Evolutionary conservation across 305 asterid species (phyloP).

Genomic region (Fraxinus angustifolia): DNA sequence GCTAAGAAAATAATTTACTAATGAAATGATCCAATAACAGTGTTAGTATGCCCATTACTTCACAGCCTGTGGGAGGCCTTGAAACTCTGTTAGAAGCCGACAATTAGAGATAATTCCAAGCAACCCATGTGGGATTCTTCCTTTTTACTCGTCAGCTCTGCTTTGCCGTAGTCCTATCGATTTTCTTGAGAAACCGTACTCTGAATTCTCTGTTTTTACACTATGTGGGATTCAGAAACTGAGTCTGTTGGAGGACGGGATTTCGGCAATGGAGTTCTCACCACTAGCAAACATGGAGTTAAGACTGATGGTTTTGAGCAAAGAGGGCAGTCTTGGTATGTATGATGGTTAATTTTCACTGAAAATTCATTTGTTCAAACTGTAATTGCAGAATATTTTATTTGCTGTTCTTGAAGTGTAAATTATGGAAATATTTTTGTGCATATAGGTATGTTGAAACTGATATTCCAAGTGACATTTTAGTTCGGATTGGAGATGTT

Average conservation of each 20-base stretch:
- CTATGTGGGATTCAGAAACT: slow-evolving; percentile 85
- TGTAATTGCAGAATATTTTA: background rate
- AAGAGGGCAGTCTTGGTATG: slow-evolving; percentile 79
- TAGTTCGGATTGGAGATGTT: slow-evolving; percentile 74
- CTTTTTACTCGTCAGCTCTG: slow-evolving; percentile 31
- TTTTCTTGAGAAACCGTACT: slow-evolving; percentile 17
- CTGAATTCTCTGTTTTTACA: slow-evolving; percentile 7
- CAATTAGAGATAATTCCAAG: slow-evolving; percentile 58
- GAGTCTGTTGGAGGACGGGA: slow-evolving; percentile 55
- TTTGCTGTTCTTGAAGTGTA: background rate
- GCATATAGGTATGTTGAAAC: slow-evolving; percentile 72
- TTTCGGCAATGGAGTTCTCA: slow-evolving; percentile 55
- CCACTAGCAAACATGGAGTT: slow-evolving; percentile 49
- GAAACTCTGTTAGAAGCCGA: slow-evolving; percentile 46
- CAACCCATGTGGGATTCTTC: slow-evolving; percentile 69
- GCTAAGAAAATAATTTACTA: slow-evolving; percentile 17
- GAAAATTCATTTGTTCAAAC: background rate
- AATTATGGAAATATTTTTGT: slow-evolving; percentile 8
- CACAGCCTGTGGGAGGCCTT: slow-evolving; percentile 62
- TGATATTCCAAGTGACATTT: slow-evolving; percentile 82
- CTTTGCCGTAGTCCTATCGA: slow-evolving; percentile 10
- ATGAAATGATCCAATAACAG: slow-evolving; percentile 40
- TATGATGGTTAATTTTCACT: background rate
- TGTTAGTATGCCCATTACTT: slow-evolving; percentile 58
- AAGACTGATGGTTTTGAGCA: slow-evolving; percentile 78